phyloP scores from a whole-genome alignment of 192 early-diverging fungal species.

The Glomus cerebriforme region DNA sequence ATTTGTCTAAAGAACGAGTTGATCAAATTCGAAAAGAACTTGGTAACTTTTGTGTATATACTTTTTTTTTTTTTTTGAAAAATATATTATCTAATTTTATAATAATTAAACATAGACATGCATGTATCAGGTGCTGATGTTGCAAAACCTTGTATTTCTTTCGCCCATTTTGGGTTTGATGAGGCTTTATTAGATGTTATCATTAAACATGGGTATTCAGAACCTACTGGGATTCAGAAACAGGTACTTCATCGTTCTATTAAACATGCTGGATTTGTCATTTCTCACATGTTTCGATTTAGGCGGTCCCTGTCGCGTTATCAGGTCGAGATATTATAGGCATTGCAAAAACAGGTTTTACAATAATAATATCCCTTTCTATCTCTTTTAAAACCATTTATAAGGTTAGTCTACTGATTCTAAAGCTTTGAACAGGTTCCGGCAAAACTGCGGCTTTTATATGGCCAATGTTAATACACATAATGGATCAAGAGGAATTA shows the following conservation, averaged over 20 bases:
- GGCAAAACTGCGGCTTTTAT: conserved; percentile 88
- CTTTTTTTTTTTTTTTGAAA: neutral
- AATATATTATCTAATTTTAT: no score
- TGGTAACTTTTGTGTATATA: conserved; percentile 29
- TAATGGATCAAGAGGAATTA: conserved; percentile 81
- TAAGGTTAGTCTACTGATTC: neutral
- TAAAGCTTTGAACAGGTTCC: conserved; percentile 42
- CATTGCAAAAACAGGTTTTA: conserved; percentile 71
- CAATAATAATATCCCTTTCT: neutral
- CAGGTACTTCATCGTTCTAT: conserved; percentile 40
- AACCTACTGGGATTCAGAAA: conserved; percentile 76
- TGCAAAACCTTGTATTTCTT: conserved; percentile 77
- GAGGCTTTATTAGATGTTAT: conserved; percentile 65
- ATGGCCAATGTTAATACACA: conserved; percentile 81
- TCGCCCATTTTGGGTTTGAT: conserved; percentile 85
- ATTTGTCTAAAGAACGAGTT: conserved; percentile 57
- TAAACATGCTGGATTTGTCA: neutral
- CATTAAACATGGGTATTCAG: conserved; percentile 63
- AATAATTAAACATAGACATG: conserved; percentile 47
- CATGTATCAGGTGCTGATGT: conserved; percentile 64
- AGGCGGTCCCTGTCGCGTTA: conserved; percentile 72
- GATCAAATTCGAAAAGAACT: conserved; percentile 55
- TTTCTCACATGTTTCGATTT: neutral
- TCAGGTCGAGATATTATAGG: conserved; percentile 83
- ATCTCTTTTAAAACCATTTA: neutral